Evolutionary conservation across 1,284 basidiomycete genomes (phyloP), one percentile per base, ranked within the genome.

Genomic region (Anthracocystis panici-leucophaei): DNA sequence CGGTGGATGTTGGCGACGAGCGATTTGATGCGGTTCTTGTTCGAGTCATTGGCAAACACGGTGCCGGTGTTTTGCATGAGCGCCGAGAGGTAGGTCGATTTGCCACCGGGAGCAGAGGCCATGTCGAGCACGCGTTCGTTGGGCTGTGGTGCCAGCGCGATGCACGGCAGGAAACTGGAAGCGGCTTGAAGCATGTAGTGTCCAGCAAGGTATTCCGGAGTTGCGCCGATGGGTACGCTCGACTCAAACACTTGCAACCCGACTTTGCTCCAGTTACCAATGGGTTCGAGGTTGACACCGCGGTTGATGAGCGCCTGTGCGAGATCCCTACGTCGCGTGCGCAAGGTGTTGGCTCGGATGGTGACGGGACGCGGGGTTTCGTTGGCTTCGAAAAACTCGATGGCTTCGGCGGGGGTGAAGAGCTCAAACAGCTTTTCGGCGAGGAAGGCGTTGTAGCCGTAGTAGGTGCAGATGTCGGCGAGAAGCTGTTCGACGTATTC

Each of bases 171-270:
- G 89, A 99, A 98, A 0, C 95, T 98, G 7, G 95, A 97, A 5
- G 97, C 97, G 5, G 97, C 94, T 88, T 99, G 97, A 20, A 99
- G 92, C 93, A 99, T 99, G 88, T 99, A 99, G 85, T 99, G 95
- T 3, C 97, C 97, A 0, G 96, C 95, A 40, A 99, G 91, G 86
- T 99, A 99, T 87, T 99, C 97, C 7, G 97, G 97, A 3, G 97
- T 99, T 5, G 97, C 97, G 84, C 85, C 85, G 41, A 99, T 93
- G 2, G 97, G 97, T 4, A 99, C 95, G 63, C 90, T 91, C 75
- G 93, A 95, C 86, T 99, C 97, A 83, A 99, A 99, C 2, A 99
- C 92, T 86, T 99, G 97, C 33, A 99, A 88, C 9, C 97, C 97
- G 70, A 98, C 95, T 84, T 97, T 98, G 55, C 93, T 93, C 97